Evolutionary conservation across 2,329 filamentous ascomycete species (phyloP).

Genomic region (Corynespora cassiicola): DNA sequence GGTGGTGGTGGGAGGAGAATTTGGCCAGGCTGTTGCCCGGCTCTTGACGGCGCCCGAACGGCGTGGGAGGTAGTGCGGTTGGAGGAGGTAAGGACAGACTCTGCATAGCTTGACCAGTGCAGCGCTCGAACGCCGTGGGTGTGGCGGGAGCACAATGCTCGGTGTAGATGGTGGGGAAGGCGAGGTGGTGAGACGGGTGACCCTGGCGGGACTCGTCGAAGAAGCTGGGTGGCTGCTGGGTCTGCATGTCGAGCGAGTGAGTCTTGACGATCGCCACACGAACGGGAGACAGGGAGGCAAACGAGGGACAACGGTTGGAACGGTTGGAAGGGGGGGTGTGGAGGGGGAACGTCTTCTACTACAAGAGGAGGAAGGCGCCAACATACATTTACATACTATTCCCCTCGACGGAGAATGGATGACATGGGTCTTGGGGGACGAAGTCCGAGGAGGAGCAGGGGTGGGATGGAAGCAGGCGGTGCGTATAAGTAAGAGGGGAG

Average conservation of each 20-base stretch:
- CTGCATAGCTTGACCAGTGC: constrained; percentile 49
- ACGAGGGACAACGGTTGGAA: constrained; percentile 10
- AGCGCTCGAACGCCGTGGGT: constrained; percentile 42
- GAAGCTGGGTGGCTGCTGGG: constrained; percentile 25
- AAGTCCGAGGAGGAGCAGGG: constrained; percentile 1
- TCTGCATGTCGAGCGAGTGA: constrained; percentile 42
- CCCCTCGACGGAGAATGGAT: constrained; percentile 7
- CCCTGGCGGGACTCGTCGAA: constrained; percentile 25
- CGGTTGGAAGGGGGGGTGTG: constrained; percentile 6
- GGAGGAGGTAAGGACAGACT: constrained; percentile 48
- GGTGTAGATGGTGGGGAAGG: constrained; percentile 26
- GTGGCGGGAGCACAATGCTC: constrained; percentile 40
- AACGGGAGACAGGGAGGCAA: not conserved
- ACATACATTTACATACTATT: constrained; percentile 23
- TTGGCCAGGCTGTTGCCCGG: constrained; percentile 43
- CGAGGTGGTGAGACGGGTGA: constrained; percentile 23
- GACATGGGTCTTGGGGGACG: not conserved
- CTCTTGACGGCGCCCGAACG: constrained; percentile 45
- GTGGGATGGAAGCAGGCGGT: not conserved
- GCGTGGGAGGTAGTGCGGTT: constrained; percentile 42
- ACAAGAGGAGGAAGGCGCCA: constrained; percentile 17
- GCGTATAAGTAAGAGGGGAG: too few relatives aligned
- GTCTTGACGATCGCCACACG: constrained; percentile 30
- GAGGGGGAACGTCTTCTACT: too few relatives aligned
- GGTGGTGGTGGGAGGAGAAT: constrained; percentile 35